A percentile compares a stretch with the other conserved stretches of the same genome.
phyloP scores from a whole-genome alignment of 2,329 filamentous ascomycete species.

The Cladosporium sp. region DNA sequence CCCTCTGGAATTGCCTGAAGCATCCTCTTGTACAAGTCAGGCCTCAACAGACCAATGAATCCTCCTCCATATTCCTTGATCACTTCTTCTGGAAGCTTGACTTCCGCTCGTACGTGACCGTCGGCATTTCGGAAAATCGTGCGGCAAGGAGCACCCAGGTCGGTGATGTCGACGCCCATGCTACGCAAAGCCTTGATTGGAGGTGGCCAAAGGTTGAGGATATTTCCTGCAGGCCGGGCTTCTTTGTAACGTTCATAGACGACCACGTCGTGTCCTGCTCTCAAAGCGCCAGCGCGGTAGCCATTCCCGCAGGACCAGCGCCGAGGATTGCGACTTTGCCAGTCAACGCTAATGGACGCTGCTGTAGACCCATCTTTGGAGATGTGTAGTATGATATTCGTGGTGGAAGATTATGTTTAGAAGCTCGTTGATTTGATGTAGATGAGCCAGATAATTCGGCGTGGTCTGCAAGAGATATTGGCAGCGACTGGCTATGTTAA shows the following conservation, averaged over 20 bases:
- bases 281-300: slow-evolving; percentile 40
- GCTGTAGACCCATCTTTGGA: no score
- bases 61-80: background rate
- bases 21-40: slow-evolving; percentile 46
- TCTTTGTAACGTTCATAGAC: slow-evolving; percentile 37
- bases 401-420: no score
- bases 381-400: no score
- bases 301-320: slow-evolving; percentile 34
- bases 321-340: slow-evolving; percentile 37
- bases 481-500: no score
- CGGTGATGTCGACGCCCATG: background rate
- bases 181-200: slow-evolving; percentile 2
- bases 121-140: background rate
- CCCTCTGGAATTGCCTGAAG: slow-evolving; percentile 28
- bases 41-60: slow-evolving; percentile 40
- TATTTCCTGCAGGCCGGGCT: background rate
- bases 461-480: no score
- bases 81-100: background rate
- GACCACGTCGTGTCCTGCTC: slow-evolving; percentile 34
- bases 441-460: no score
- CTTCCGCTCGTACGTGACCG: background rate
- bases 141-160: background rate
- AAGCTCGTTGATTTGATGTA: no score
- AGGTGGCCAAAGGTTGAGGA: slow-evolving; percentile 4
- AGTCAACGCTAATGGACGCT: background rate